Base-by-base conservation (phyloP, 2,329 filamentous ascomycete species). In the Aureobasidium musti region DNA sequence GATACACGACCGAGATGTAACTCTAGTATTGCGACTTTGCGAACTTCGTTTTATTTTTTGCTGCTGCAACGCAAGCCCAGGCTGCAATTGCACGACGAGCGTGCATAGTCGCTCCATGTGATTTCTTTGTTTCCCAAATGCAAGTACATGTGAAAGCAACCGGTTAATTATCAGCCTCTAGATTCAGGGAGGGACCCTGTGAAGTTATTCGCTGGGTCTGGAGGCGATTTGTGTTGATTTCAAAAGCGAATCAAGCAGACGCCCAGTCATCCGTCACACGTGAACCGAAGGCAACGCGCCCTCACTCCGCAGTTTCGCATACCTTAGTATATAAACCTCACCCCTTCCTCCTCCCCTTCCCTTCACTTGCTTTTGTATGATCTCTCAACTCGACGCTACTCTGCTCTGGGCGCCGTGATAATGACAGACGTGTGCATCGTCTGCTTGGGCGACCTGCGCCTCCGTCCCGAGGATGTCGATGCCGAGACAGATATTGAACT, bases 391-490 rank as follows among this genome's bases (percentile, higher is more conserved):
- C 57, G 28, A 39, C 63, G 52, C 66, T 53, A 41, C 63, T 47
- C 63, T 67, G 49, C 66, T 67, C 23, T 11, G 10, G 61, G 47
- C 37, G 26, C 64, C 21, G 53, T 52, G 39, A 66, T 67, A 71
- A 88, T 87, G 87, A 84, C 86, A 79, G 86, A 88, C 77, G 86
- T 85, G 73, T 89, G 87, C 79, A 89, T 89, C 79, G 87, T 89
- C 77, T 89, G 87, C 81, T 82, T 89, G 80, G 87, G 86, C 81
- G 86, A 89, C 81, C 84, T 89, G 79, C 84, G 82, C 78, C 82
- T 81, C 52, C n/a, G 53, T 35, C 23, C 45, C 23, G 39, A 41
- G 30, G 23, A 57, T 23, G 30, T 13, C 23, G 45, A 37, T 49
- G 63, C 43, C 43, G 54, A 61, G 28, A 61, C 57, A 21, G n/a